These are phyloP conservation scores for Cercospora sesami DNA, from an alignment of 2,329 filamentous ascomycete genomes.

Conservation along the genomic window DNA sequence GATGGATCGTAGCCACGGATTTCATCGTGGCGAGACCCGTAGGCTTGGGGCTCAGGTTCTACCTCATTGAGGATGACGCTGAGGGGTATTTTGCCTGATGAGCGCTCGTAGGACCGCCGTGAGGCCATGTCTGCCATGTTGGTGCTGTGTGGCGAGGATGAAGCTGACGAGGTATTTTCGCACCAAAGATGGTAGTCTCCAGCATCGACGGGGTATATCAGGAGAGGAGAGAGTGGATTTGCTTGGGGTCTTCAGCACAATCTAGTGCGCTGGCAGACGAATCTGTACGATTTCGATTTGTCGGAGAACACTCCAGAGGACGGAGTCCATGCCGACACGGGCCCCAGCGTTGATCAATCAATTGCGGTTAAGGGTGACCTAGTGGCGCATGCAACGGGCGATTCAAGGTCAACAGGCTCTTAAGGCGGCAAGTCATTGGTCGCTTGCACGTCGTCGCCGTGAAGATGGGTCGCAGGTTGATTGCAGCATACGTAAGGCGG, in stretches of 20 bases:
- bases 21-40: background rate
- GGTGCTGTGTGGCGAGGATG: background rate
- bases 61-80: conserved; percentile 17
- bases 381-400: conserved; percentile 2
- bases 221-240: background rate
- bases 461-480: conserved; percentile 1
- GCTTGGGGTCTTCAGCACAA: background rate
- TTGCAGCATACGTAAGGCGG: background rate
- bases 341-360: background rate
- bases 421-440: background rate
- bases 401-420: background rate
- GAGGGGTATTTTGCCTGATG: conserved; percentile 19
- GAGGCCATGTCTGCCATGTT: conserved; percentile 8
- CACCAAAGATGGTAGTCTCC: background rate
- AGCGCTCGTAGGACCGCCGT: conserved; percentile 14
- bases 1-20: background rate
- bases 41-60: conserved; percentile 1
- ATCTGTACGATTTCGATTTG: conserved; percentile 1
- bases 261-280: background rate
- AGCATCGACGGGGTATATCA: background rate
- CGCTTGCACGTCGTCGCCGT: background rate
- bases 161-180: background rate
- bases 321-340: background rate
- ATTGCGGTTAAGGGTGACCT: background rate
- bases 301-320: conserved; percentile 6